Conservation (phyloP, 192 early-diverging fungal species). For the Funneliformis geosporum region DNA sequence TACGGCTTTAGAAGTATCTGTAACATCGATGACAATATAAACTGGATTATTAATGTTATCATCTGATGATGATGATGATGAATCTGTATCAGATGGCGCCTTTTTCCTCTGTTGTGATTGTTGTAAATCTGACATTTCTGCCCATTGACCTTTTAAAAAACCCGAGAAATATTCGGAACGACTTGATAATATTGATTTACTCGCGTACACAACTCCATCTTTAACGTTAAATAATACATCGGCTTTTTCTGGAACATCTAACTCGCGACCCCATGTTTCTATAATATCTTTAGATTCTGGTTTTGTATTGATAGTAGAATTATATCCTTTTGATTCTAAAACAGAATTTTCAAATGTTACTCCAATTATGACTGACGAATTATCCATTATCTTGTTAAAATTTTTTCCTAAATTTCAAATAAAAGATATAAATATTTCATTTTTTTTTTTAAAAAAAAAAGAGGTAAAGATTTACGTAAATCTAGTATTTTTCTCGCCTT, state of each 20-base stretch:
- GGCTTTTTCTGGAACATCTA: constrained; percentile 11
- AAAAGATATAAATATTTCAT: too few relatives aligned
- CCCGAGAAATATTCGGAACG: constrained; percentile 8
- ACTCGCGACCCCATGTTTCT: constrained; percentile 14
- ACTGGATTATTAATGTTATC: neutral
- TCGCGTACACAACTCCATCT: constrained; percentile 10
- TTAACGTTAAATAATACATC: constrained; percentile 16
- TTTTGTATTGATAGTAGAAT: too few relatives aligned
- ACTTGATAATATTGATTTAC: neutral
- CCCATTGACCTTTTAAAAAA: constrained; percentile 15
- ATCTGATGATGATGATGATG: too few relatives aligned
- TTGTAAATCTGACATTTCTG: neutral
- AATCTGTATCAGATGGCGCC: too few relatives aligned
- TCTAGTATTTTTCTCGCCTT: too few relatives aligned
- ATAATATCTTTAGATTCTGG: constrained; percentile 11
- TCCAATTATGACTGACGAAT: too few relatives aligned
- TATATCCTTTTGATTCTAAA: too few relatives aligned
- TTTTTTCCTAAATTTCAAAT: too few relatives aligned
- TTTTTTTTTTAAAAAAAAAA: too few relatives aligned
- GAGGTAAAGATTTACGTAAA: too few relatives aligned
- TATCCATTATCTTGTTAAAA: too few relatives aligned
- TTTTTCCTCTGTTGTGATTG: neutral
- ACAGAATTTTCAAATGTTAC: too few relatives aligned
- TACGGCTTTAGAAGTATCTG: neutral
- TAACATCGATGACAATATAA: neutral